Base-by-base conservation (phyloP, 2,329 filamentous ascomycete genomes). In the Teratosphaeria gauchensis region DNA sequence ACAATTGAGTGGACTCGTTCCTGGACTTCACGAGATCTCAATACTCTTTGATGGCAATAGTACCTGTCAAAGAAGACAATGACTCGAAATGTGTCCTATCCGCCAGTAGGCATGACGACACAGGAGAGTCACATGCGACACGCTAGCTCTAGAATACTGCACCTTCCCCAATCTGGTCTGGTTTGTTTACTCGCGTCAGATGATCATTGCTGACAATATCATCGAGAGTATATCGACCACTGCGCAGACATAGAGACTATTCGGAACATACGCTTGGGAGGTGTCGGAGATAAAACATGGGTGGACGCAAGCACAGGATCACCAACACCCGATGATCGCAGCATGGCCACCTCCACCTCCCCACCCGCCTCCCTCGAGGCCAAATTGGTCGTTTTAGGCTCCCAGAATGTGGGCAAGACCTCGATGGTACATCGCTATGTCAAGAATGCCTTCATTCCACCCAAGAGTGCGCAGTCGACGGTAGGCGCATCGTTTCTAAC, bases 341-440 rank as follows among this genome's bases (percentile, higher is more conserved):
- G 42, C 42, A 48, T 48, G 42, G 42, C 42, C 16, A n/a, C 42
- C 42, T 48, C 42, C 9, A 21, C 19, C 16, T 48, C 42, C 42
- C 42, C 55, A n/a, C 62, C 68, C 19, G 61, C 61, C 67, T 87
- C 86, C 48, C 82, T 92, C 69, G 88, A 91, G 77, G 87, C 88
- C 72, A 90, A 91, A 75, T 88, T 92, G 59, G 86, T 91, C 65
- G 86, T 92, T 63, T 84, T 92, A 68, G 88, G 89, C 74, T 84
- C 86, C 54, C 88, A 91, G 75, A 85, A 86, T 72, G 88, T 91
- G 58, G 88, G 88, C 69, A 92, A 91, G 77, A 91, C 88, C 12
- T 88, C 85, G 14, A 81, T 91, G 51, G 85, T 91, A 32, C 87
- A 85, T 76, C 84, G 88, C 63, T 91, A 87, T 69, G 87, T 86